phyloP scores from a whole-genome alignment of 2,329 filamentous ascomycete species.

The Leptoxyphium fumago region DNA sequence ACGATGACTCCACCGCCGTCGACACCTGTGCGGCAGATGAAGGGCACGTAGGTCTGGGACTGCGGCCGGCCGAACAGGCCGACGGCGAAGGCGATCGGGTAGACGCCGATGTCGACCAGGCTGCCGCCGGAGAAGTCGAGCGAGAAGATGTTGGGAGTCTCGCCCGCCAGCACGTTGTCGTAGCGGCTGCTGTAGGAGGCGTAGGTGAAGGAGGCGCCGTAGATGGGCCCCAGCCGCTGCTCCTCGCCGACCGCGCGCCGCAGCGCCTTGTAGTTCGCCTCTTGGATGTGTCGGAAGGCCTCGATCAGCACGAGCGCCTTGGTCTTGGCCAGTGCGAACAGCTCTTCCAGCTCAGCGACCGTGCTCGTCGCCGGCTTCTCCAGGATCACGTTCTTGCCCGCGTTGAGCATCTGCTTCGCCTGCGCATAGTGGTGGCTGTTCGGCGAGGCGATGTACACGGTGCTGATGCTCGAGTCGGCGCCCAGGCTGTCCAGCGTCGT shows the following conservation, averaged over 20 bases:
- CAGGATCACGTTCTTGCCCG: constrained; percentile 34
- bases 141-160: constrained; percentile 31
- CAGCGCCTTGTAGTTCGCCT: constrained; percentile 33
- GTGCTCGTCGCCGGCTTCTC: constrained; percentile 35
- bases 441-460: constrained; percentile 35
- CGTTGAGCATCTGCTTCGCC: constrained; percentile 27
- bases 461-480: constrained; percentile 23
- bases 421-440: constrained; percentile 34
- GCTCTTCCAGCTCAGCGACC: constrained; percentile 25
- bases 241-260: constrained; percentile 21
- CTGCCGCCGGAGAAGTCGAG: constrained; percentile 32
- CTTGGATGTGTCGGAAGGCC: constrained; percentile 36
- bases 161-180: constrained; percentile 31
- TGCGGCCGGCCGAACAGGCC: constrained; percentile 32
- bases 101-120: constrained; percentile 35
- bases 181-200: constrained; percentile 32
- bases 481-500: constrained; percentile 26
- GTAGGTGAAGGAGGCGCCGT: constrained; percentile 30
- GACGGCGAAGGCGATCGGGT: constrained; percentile 32
- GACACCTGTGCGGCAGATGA: constrained; percentile 29
- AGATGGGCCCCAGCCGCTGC: constrained; percentile 26
- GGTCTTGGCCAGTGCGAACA: constrained; percentile 27
- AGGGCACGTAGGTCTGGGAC: constrained; percentile 27
- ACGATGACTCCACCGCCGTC: constrained; percentile 32
- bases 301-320: constrained; percentile 32